Percentiles rank a stretch among this genome's conserved stretches.
These are phyloP conservation scores for Lentinula raphanica DNA, from an alignment of 768 basidiomycete species.

Conservation along the genomic window DNA sequence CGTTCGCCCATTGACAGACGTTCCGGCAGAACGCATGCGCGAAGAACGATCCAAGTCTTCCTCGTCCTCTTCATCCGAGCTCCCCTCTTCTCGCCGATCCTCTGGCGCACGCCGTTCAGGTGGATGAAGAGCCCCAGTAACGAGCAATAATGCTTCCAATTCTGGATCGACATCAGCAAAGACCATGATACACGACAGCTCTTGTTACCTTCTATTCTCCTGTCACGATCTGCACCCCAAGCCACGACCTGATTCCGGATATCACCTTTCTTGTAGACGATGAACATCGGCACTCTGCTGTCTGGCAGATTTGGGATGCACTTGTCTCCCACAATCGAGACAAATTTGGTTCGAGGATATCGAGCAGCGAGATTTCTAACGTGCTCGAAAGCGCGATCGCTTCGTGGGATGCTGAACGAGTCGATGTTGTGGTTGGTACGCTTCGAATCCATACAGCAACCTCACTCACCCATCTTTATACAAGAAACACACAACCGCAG, in stretches of 20 bases:
- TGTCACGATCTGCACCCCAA: slow-evolving; percentile 78
- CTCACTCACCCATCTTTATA: slow-evolving; percentile 96
- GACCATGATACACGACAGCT: slow-evolving; percentile 2
- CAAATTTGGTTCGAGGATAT: slow-evolving; percentile 91
- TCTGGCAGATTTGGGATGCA: slow-evolving; percentile 97
- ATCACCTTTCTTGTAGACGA: slow-evolving; percentile 91
- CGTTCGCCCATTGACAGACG: slow-evolving; percentile 46
- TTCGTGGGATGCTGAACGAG: slow-evolving; percentile 65
- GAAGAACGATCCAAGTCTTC: slow-evolving; percentile 49
- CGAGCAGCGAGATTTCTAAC: slow-evolving; percentile 68
- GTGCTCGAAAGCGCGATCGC: slow-evolving; percentile 69
- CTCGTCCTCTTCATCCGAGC: slow-evolving; percentile 44
- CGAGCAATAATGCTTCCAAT: slow-evolving; percentile 64
- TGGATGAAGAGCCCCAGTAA: slow-evolving; percentile 60
- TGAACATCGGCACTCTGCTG: slow-evolving; percentile 82
- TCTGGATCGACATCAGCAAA: slow-evolving; percentile 36
- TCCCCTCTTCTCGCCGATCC: slow-evolving; percentile 29
- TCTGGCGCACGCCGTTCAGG: slow-evolving; percentile 36
- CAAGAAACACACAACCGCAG: slow-evolving; percentile 89
- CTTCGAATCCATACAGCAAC: slow-evolving; percentile 6
- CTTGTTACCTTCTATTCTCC: slow-evolving; percentile 65
- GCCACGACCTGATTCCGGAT: slow-evolving; percentile 80
- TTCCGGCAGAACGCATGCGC: slow-evolving; percentile 50
- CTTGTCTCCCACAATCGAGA: slow-evolving; percentile 90
- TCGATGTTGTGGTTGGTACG: background rate